These are phyloP conservation scores for Zygoascus meyerae DNA, from an alignment of 1,139 yeast genomes.

Conservation along the genomic window DNA sequence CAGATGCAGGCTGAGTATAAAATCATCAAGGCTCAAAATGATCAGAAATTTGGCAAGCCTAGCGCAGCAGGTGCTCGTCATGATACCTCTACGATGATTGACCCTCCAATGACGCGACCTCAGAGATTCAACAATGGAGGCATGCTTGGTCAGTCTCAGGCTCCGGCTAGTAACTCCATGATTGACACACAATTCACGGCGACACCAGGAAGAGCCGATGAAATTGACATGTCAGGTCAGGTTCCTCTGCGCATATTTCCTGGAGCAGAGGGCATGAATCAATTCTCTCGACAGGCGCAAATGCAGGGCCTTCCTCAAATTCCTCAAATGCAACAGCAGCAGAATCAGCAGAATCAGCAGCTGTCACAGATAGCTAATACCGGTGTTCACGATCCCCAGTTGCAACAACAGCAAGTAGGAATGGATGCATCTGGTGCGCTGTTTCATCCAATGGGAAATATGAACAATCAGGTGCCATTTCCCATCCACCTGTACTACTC, in stretches of 20 bases:
- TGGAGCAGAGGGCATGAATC: too few species aligned
- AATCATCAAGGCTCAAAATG: slow-evolving; percentile 7
- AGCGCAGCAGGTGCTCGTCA: background rate
- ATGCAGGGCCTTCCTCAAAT: background rate
- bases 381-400: background rate
- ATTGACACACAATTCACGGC: background rate
- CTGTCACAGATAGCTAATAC: background rate
- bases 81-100: background rate
- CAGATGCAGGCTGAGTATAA: slow-evolving; percentile 10
- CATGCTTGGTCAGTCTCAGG: background rate
- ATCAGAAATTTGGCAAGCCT: slow-evolving; percentile 6
- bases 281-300: background rate
- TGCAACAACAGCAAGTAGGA: slow-evolving; percentile 4
- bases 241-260: too few species aligned
- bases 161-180: background rate
- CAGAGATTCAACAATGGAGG: too few species aligned
- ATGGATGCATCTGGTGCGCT: background rate
- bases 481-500: slow-evolving; percentile 8
- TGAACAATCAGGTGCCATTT: slow-evolving; percentile 3
- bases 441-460: slow-evolving; percentile 6
- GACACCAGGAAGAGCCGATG: too few species aligned
- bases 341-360: slow-evolving; percentile 1
- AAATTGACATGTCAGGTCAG: too few species aligned
- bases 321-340: background rate
- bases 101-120: slow-evolving; percentile 2